Conservation (phyloP, 2,329 filamentous ascomycete genomes). For the Aspergillus vadensis region DNA sequence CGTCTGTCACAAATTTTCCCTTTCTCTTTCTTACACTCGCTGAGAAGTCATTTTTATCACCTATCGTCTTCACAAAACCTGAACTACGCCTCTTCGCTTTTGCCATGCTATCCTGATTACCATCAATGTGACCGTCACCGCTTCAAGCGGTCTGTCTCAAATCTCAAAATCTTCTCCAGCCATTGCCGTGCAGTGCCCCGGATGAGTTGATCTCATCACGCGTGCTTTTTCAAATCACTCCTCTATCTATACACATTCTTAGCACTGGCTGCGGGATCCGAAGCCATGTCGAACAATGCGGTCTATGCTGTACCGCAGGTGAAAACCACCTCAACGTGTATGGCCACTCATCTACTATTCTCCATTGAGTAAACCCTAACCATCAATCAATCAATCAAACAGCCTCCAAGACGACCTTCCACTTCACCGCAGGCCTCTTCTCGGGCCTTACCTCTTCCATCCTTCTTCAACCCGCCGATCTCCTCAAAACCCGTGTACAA, state of each 20-base stretch:
- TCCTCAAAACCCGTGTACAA: slow-evolving; percentile 94
- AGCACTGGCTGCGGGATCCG: slow-evolving; percentile 11
- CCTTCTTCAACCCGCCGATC: slow-evolving; percentile 89
- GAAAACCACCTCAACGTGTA: slow-evolving; percentile 37
- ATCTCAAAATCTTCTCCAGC: slow-evolving; percentile 4
- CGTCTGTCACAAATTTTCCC: not conserved
- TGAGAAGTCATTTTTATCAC: not conserved
- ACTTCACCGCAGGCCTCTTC: slow-evolving; percentile 84
- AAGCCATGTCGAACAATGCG: slow-evolving; percentile 36
- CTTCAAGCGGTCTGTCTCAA: slow-evolving; percentile 10
- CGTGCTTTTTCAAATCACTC: not conserved
- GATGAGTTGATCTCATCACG: slow-evolving; percentile 1
- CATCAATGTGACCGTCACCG: slow-evolving; percentile 12
- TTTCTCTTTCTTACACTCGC: not conserved
- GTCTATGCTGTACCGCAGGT: slow-evolving; percentile 31
- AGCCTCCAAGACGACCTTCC: slow-evolving; percentile 61
- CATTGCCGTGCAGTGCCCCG: not conserved
- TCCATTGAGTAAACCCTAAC: slow-evolving; percentile 1
- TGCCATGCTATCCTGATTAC: slow-evolving; percentile 12
- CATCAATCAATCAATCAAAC: not conserved
- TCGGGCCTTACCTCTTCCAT: slow-evolving; percentile 87
- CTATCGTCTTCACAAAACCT: not conserved
- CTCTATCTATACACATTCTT: slow-evolving; percentile 3
- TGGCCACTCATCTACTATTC: slow-evolving; percentile 5
- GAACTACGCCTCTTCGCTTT: not conserved